Evolutionary conservation across 352 stramenopile species (phyloP), one percentile per base, ranked within the genome.

Genomic region (Phytophthora pistaciae): DNA sequence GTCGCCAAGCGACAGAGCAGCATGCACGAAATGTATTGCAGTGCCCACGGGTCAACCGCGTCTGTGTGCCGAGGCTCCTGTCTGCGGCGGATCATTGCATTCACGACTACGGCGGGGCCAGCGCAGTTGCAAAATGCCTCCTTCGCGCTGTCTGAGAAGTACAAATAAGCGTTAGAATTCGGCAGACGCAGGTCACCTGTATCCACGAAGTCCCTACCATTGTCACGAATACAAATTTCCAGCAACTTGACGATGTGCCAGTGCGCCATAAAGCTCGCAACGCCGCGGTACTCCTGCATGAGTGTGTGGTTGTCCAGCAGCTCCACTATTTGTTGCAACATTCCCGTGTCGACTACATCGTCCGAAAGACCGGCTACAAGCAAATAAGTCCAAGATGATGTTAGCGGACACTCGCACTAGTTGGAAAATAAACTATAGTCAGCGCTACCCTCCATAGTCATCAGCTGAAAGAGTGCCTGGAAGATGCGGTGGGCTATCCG

Each of bases 201-300:
- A 21, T n/a, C 27, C n/a, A 33, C 13, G 10, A 50, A 9, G 8
- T 29, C 31, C 23, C 21, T 61, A 86, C 83, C 81, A 40, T 79
- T 79, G 20, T 81, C 56, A 38, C 82, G 82, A 33, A 75, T 53
- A 3, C 46, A 61, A 5, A 88, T 50, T 63, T 91, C 84, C 13
- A 90, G 29, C 21, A 89, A 79, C 68, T 88, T 90, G 70, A 81
- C 55, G 13, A 77, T 69, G 42, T 91, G 78, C 82, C 84, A 91
- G n/a, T 85, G 70, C 33, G 75, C 36, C 60, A 84, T 66, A 20
- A 80, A 76, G 21, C 48, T 62, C 27, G 70, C 60, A 3, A 33
- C 25, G 1, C 64, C 69, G 8, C 55, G 69, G 38, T 72, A 68
- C 21, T 76, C 58, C 42, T 72, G 57, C 64, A 76, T 65, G 33